Evolutionary conservation across 1,139 yeast species (phyloP).

Genomic region (Geotrichum carabidarum): DNA sequence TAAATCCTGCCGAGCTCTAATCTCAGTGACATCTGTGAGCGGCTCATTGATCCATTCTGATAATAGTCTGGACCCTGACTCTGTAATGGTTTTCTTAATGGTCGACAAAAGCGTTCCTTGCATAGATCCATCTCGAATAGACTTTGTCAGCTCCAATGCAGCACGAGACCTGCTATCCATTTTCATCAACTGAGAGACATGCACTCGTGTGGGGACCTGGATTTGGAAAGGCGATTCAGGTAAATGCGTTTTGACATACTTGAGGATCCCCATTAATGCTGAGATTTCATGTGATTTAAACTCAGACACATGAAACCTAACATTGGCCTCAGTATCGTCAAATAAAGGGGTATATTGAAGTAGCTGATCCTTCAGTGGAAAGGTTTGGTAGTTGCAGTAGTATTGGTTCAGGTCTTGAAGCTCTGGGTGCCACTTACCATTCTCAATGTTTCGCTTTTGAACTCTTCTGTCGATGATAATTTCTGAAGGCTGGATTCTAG

Average conservation of each 20-base stretch:
- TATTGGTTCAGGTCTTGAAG: slow-evolving; percentile 57
- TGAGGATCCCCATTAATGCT: slow-evolving; percentile 52
- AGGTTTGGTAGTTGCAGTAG: slow-evolving; percentile 51
- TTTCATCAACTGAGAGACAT: slow-evolving; percentile 54
- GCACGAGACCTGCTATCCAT: slow-evolving; percentile 80
- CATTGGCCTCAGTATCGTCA: slow-evolving; percentile 22
- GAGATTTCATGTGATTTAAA: slow-evolving; percentile 20
- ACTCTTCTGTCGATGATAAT: slow-evolving; percentile 46
- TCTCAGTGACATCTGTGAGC: slow-evolving; percentile 51
- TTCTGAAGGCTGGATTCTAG: slow-evolving; percentile 66
- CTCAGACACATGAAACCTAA: not conserved
- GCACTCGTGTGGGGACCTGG: slow-evolving; percentile 48
- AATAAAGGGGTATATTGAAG: slow-evolving; percentile 22
- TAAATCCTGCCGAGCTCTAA: slow-evolving; percentile 55
- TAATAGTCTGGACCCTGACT: slow-evolving; percentile 72
- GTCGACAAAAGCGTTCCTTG: slow-evolving; percentile 68
- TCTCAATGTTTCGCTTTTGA: slow-evolving; percentile 30
- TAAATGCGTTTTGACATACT: slow-evolving; percentile 53
- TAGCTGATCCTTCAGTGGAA: slow-evolving; percentile 34
- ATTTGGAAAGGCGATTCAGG: slow-evolving; percentile 49
- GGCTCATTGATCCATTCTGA: slow-evolving; percentile 85
- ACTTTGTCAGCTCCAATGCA: slow-evolving; percentile 55
- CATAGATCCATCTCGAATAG: slow-evolving; percentile 47
- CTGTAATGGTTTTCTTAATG: slow-evolving; percentile 67
- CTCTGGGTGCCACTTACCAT: slow-evolving; percentile 54